Conservation (phyloP, 73 alveolate species). For the Paramecium sonneborni region DNA sequence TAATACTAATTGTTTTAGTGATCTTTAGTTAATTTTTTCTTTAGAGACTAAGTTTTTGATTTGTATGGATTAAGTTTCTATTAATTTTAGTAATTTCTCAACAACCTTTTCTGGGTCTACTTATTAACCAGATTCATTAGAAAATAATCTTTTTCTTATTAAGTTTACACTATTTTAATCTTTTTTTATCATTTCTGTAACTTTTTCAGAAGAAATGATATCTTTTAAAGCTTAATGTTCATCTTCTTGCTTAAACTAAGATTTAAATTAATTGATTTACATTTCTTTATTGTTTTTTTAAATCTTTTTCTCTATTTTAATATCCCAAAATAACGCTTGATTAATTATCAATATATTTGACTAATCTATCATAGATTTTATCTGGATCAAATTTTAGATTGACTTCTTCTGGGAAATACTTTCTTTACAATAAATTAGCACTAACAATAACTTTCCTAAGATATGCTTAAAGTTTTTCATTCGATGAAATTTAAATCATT, state of each 20-base stretch:
- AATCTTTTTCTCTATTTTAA: not conserved
- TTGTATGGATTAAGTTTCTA: not conserved
- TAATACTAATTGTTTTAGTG: not conserved
- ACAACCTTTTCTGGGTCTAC: not conserved
- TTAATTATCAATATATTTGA: constrained; percentile 10
- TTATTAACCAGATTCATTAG: not conserved
- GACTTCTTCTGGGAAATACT: constrained; percentile 16
- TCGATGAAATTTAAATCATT: constrained; percentile 40
- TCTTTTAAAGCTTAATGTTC: not conserved
- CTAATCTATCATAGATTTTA: constrained; percentile 17
- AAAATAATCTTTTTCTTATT: constrained; percentile 1
- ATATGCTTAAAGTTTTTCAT: constrained; percentile 36
- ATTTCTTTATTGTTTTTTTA: not conserved
- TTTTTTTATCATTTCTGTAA: not conserved
- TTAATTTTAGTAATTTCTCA: not conserved
- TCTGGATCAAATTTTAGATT: constrained; percentile 12
- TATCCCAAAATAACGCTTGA: not conserved
- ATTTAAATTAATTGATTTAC: not conserved
- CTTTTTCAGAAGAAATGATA: not conserved
- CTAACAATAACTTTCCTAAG: constrained; percentile 31
- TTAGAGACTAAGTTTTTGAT: not conserved
- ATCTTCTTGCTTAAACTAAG: not conserved
- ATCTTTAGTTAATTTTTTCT: not conserved
- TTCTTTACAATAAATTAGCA: constrained; percentile 28
- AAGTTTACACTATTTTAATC: not conserved